Evolutionary conservation across 2,329 filamentous ascomycete species (phyloP), one percentile per base, ranked within the genome.

Genomic region (Xylaria sp.): DNA sequence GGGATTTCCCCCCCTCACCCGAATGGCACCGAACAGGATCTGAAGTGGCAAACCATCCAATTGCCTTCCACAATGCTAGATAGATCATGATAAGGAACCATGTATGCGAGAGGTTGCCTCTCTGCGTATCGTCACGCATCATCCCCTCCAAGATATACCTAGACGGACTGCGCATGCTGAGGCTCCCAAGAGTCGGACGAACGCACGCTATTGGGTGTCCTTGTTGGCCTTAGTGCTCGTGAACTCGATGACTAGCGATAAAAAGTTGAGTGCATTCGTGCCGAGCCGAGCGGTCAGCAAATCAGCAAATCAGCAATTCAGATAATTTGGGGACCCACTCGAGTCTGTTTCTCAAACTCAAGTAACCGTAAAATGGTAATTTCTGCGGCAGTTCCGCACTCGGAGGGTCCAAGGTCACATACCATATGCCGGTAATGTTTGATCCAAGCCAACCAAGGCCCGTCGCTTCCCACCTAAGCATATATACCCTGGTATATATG

Each of bases 401-500:
- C 42, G 33, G 33, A 51, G 47, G 31, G 23, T 11, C n/a, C 25
- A 23, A 28, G 49, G 42, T 15, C 46, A 45, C 47, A 47, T 19
- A 31, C 38, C 23, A 15, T 21, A 17, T 50, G 54, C 43, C 38
- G 47, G 17, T 45, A 37, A 43, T 14, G n/a, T 57, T 28, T 38
- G 33, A 23, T 53, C 21, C 42, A 25, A 50, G 57, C 28, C 23
- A 25, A 19, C 53, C 53, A 51, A 56, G 50, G 42, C 31, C 11
- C 51, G 37, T n/a, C 19, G 43, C 4, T 47, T 14, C 49, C 53
- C 43, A n/a, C 53, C 53, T 25, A 11, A 14, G 12, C 25, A 58
- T 57, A 37, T 58, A 35, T 31, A 43, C 25, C 19, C 40, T 54
- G 49, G 53, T 50, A 53, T 49, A 40, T 49, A 38, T 25, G 49